A percentile compares a stretch with the other conserved stretches of the same genome.
These are phyloP conservation scores for Tuber indicum DNA, from an alignment of 495 filamentous ascomycete species.

Conservation along the genomic window DNA sequence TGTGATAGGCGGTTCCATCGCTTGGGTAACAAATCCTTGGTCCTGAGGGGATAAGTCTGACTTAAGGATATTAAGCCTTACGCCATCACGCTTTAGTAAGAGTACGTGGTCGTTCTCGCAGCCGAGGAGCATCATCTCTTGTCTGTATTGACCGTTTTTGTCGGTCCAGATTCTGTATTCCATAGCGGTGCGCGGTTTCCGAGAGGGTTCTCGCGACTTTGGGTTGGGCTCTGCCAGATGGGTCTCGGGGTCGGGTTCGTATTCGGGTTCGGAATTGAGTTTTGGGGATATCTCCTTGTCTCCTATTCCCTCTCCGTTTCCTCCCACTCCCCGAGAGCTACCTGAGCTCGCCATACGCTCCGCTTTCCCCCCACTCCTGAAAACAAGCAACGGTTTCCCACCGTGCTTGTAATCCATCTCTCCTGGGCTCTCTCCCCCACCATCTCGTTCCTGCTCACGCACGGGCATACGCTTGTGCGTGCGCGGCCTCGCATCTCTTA, in stretches of 20 bases:
- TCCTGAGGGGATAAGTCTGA: not conserved
- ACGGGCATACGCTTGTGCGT: not conserved
- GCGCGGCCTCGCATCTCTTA: not conserved
- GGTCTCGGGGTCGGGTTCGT: not conserved
- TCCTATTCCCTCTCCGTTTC: constrained; percentile 2
- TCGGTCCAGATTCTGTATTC: not conserved
- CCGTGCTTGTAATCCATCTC: not conserved
- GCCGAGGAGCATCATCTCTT: not conserved
- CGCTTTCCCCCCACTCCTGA: not conserved
- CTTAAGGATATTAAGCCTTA: not conserved
- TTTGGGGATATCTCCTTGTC: not conserved
- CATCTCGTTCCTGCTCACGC: not conserved
- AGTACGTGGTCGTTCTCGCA: not conserved
- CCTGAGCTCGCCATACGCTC: not conserved
- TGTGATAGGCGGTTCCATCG: not conserved
- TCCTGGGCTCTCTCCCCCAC: not conserved
- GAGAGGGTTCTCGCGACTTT: not conserved
- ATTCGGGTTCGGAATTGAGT: not conserved
- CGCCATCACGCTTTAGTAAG: not conserved
- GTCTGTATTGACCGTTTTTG: not conserved
- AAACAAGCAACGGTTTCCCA: not conserved
- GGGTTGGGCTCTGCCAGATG: not conserved
- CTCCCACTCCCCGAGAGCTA: not conserved
- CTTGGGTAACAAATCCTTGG: not conserved
- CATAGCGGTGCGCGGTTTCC: not conserved